A percentile compares a stretch with the other conserved stretches of the same genome.
Conservation (phyloP, 1,284 basidiomycete species). For the Anthracocystis walkeri region DNA sequence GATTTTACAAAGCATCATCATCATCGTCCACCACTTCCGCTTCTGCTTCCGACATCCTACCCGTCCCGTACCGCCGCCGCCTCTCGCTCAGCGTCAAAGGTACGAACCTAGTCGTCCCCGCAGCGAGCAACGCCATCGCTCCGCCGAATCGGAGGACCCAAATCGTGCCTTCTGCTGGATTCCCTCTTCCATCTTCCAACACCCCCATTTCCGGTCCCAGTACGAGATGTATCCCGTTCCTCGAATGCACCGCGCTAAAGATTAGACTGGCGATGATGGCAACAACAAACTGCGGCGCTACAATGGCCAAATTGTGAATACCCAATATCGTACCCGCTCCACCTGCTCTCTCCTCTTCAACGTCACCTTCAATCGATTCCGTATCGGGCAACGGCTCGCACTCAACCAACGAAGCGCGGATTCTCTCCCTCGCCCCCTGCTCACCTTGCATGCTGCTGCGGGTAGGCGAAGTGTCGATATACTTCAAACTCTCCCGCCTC, state of each 20-base stretch:
- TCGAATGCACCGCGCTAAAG: conserved; percentile 74
- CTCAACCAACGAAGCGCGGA: conserved; percentile 44
- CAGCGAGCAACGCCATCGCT: conserved; percentile 70
- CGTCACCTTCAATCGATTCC: conserved; percentile 2
- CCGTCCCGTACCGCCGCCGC: conserved; percentile 8
- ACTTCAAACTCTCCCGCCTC: conserved; percentile 26
- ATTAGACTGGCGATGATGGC: conserved; percentile 88
- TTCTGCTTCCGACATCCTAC: not conserved
- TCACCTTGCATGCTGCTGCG: conserved; percentile 8
- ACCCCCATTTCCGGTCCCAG: not conserved
- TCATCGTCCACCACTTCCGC: not conserved
- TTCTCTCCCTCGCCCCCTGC: conserved; percentile 23
- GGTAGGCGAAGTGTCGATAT: conserved; percentile 15
- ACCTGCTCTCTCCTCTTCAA: conserved; percentile 62
- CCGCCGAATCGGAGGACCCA: conserved; percentile 96
- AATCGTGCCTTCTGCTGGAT: conserved; percentile 74
- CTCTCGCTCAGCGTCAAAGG: conserved; percentile 57
- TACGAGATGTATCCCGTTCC: conserved; percentile 23
- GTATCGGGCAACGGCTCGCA: conserved; percentile 38
- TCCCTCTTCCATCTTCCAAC: not conserved
- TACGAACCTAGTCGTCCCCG: conserved; percentile 50
- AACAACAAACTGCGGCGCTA: conserved; percentile 71
- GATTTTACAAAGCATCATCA: not conserved
- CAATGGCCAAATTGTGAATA: conserved; percentile 86
- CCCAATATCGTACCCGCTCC: conserved; percentile 92